Evolutionary conservation across 768 basidiomycete species (phyloP).

Genomic region (Punctularia strigosozonata): DNA sequence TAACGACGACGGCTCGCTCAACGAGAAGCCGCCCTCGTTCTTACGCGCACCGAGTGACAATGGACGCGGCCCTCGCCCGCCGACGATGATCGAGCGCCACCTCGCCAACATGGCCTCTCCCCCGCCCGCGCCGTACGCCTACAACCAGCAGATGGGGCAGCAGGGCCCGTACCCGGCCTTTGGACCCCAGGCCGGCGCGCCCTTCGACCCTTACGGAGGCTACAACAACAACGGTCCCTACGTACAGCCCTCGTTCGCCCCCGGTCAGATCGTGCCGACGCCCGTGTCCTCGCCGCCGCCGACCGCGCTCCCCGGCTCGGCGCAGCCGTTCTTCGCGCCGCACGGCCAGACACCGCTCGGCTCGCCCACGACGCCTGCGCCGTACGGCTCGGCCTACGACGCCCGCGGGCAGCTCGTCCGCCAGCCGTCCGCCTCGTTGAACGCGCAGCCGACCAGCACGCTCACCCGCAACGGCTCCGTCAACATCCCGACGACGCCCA

Average conservation of each 20-base stretch:
- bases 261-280: slow-evolving; percentile 23
- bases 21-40: slow-evolving; percentile 27
- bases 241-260: slow-evolving; percentile 20
- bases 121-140: slow-evolving; percentile 4
- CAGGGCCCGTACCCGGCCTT: slow-evolving; percentile 1
- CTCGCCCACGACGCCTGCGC: slow-evolving; percentile 18
- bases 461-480: slow-evolving; percentile 5
- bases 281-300: slow-evolving; percentile 14
- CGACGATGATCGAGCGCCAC: slow-evolving; percentile 51
- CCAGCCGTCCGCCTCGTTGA: slow-evolving; percentile 1
- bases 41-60: slow-evolving; percentile 15
- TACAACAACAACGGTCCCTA: slow-evolving; percentile 6
- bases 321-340: slow-evolving; percentile 26
- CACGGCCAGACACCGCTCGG: slow-evolving; percentile 25
- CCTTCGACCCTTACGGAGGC: slow-evolving; percentile 3
- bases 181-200: not conserved
- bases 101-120: slow-evolving; percentile 16
- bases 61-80: slow-evolving; percentile 43
- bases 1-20: slow-evolving; percentile 28
- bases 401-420: slow-evolving; percentile 14
- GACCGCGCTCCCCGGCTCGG: slow-evolving; percentile 16
- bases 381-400: slow-evolving; percentile 17
- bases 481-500: slow-evolving; percentile 6
- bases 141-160: slow-evolving; percentile 4
- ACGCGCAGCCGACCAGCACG: not conserved